Base-by-base conservation (phyloP, 345 rosid genomes). In the Geranium rotundifolium region DNA sequence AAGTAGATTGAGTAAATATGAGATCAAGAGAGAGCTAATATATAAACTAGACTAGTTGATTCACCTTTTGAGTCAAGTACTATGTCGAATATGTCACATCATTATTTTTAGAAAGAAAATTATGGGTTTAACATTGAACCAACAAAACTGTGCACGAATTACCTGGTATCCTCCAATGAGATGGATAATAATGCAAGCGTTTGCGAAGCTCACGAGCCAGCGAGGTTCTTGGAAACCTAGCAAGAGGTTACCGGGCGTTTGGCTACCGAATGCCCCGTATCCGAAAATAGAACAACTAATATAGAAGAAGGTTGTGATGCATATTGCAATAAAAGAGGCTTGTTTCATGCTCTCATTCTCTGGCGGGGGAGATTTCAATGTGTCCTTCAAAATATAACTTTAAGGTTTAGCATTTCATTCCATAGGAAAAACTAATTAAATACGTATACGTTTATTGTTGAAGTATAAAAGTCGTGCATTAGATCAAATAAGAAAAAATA, bases 91-190 rank as follows among this genome's bases (percentile, higher is more conserved):
- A 34, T 34, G 41, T 34, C 41, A 34, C 41, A 1, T 34, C 41
- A 34, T 34, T 34, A 34, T 34, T 23, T 23, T 23, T 23, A 23
- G 27, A 23, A 23, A 23, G 27, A 23, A 23, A 23, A 23, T 2
- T 23, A 23, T 23, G 27, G 27, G 27, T 23, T 23, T 23, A 23
- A 23, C 27, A 23, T 23, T 2, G 1, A 23, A 23, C 27, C 41
- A 34, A 34, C 41, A 34, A 34, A 34, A 34, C 3, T 34, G 41
- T 34, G 41, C 10, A 8, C 7, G 9, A 9, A 59, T 10, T 63
- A 81, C 85, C 82, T 81, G 82, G 62, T 78, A 82, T 46, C 82
- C 82, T 64, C 87, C 87, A 17, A 78, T 50, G 18, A 83, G 62
- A 71, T 83, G 87, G 63, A 76, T 46, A 16, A 80, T 73, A 9